Conservation (phyloP, 1,284 basidiomycete species). For the Ceratobasidium sp. region DNA sequence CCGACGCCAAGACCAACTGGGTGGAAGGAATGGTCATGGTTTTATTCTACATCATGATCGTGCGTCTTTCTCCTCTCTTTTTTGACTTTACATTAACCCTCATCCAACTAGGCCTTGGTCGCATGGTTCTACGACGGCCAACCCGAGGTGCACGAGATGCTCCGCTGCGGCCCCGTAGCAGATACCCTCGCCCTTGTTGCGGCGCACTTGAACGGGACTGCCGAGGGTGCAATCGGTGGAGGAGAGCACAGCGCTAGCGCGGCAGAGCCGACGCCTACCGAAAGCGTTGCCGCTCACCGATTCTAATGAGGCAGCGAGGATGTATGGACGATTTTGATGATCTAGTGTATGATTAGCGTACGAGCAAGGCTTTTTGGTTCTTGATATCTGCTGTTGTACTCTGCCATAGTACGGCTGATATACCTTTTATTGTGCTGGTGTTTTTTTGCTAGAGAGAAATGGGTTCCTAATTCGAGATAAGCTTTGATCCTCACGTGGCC, state of each 20-base stretch:
- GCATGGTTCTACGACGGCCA: slow-evolving; percentile 71
- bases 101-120: slow-evolving; percentile 59
- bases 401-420: background rate
- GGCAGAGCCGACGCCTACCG: background rate
- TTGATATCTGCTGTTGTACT: background rate
- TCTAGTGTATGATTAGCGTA: background rate
- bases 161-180: slow-evolving; percentile 17
- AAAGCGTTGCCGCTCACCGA: background rate
- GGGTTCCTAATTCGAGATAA: background rate
- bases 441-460: too few species aligned
- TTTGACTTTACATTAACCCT: slow-evolving; percentile 7
- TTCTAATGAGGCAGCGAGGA: background rate
- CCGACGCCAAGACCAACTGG: slow-evolving; percentile 78
- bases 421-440: background rate
- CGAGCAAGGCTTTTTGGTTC: background rate
- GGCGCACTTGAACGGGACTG: background rate
- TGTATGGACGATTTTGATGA: background rate
- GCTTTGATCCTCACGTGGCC: background rate
- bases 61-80: slow-evolving; percentile 52
- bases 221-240: background rate
- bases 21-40: slow-evolving; percentile 72
- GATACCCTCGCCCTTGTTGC: slow-evolving; percentile 27
- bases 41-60: slow-evolving; percentile 69
- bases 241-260: background rate
- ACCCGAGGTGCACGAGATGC: slow-evolving; percentile 42